Evolutionary conservation across 75 land plant species (phyloP).

Genomic region (Gnetum montanum): DNA sequence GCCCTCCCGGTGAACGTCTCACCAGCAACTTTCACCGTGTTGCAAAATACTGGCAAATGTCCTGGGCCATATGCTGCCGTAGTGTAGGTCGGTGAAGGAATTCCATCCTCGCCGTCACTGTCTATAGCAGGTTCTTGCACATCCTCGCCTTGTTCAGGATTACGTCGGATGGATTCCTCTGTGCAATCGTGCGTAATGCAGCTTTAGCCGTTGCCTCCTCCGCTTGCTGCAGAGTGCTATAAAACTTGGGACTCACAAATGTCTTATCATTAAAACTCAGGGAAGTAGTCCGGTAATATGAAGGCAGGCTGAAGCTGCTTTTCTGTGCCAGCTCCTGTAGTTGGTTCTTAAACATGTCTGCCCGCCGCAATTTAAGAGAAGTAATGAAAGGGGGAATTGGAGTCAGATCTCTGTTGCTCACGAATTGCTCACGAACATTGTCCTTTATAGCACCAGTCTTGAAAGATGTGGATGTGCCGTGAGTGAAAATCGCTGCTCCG

Average conservation of each 20-base stretch:
- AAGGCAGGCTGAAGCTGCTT: too few species aligned
- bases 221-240: constrained; percentile 25
- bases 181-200: constrained; percentile 19
- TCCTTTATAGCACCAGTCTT: too few species aligned
- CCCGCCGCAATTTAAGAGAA: neutral
- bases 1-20: constrained; percentile 23
- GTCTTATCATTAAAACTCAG: constrained; percentile 31
- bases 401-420: too few species aligned
- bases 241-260: constrained; percentile 30
- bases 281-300: constrained; percentile 25
- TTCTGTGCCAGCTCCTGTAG: constrained; percentile 37
- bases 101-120: too few species aligned
- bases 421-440: too few species aligned
- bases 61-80: too few species aligned
- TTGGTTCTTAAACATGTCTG: constrained; percentile 31
- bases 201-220: constrained; percentile 34
- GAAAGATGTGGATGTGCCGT: too few species aligned
- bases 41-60: constrained; percentile 16
- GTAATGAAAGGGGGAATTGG: neutral
- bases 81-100: too few species aligned
- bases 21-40: constrained; percentile 36
- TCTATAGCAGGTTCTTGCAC: too few species aligned
- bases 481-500: too few species aligned
- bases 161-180: constrained; percentile 20
- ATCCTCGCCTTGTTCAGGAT: too few species aligned